phyloP scores from a whole-genome alignment of 2,329 filamentous ascomycete genomes.

The Pseudocercospora musae region DNA sequence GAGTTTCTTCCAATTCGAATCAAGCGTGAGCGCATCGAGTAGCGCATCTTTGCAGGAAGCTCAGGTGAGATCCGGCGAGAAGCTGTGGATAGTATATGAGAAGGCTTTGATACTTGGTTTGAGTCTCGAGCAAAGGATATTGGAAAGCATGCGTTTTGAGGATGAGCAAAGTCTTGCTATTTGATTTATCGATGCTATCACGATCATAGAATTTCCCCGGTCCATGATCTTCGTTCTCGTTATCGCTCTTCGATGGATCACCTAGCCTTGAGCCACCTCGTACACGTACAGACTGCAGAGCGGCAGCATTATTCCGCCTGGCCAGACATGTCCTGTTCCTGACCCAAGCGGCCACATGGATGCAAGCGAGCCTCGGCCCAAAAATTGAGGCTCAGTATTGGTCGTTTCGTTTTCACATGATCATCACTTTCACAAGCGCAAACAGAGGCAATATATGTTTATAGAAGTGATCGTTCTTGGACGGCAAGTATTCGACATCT shows the following conservation, averaged over 20 bases:
- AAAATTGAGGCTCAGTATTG: background rate
- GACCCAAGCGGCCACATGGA: background rate
- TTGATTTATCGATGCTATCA: background rate
- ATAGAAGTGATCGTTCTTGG: background rate
- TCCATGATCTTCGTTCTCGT: slow-evolving; percentile 10
- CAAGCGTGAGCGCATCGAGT: background rate
- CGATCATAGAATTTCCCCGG: background rate
- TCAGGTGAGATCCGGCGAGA: background rate
- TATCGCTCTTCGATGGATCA: slow-evolving; percentile 5
- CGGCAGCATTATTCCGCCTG: no score
- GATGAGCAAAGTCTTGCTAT: background rate
- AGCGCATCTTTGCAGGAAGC: background rate
- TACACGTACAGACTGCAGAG: slow-evolving; percentile 3
- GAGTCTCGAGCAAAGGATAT: background rate
- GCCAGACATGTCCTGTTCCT: background rate
- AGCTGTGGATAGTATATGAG: background rate
- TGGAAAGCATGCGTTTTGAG: background rate
- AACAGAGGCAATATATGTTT: background rate
- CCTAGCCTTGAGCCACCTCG: background rate
- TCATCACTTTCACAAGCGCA: background rate
- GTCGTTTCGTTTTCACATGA: background rate
- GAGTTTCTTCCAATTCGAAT: background rate
- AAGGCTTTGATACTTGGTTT: background rate
- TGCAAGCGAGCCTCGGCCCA: background rate
- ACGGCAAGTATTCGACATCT: background rate